These are phyloP conservation scores for Clavispora asparagi DNA, from an alignment of 805 yeast species.

Conservation along the genomic window DNA sequence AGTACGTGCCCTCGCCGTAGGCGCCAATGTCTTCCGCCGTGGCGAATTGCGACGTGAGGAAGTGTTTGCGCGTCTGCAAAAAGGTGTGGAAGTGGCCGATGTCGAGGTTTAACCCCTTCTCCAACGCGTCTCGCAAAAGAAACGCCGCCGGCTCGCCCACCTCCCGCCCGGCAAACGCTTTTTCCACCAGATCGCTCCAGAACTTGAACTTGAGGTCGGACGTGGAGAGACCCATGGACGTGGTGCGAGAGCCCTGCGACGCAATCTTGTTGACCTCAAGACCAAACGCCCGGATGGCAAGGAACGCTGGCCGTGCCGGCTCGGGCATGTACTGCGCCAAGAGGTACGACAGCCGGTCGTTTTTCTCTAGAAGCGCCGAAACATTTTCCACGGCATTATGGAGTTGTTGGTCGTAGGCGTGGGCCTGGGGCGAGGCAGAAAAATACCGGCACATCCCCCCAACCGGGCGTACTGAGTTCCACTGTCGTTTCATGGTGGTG, in stretches of 20 bases:
- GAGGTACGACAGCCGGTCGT: conserved; percentile 60
- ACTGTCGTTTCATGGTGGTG: too few relatives aligned
- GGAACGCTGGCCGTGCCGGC: conserved; percentile 54
- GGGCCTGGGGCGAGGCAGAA: background rate
- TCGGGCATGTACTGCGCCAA: conserved; percentile 66
- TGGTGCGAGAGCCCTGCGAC: conserved; percentile 23
- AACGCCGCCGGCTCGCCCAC: conserved; percentile 62
- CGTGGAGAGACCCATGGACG: conserved; percentile 36
- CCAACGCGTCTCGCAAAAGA: conserved; percentile 50
- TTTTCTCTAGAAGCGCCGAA: conserved; percentile 36
- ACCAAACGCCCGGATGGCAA: conserved; percentile 63
- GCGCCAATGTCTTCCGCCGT: conserved; percentile 58
- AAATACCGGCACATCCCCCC: background rate
- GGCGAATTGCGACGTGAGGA: conserved; percentile 44
- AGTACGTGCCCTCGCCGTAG: conserved; percentile 73
- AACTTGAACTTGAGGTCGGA: conserved; percentile 58
- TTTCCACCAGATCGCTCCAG: conserved; percentile 62
- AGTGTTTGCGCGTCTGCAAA: conserved; percentile 53
- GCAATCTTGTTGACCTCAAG: conserved; percentile 54
- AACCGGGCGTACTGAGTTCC: background rate
- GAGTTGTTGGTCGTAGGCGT: conserved; percentile 18
- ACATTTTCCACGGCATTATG: conserved; percentile 41
- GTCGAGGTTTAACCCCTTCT: conserved; percentile 47
- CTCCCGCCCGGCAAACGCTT: conserved; percentile 34
- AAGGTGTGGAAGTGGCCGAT: conserved; percentile 52